These are phyloP conservation scores for Xylariomycetidae sp. DNA, from an alignment of 2,329 filamentous ascomycete species.

Conservation along the genomic window DNA sequence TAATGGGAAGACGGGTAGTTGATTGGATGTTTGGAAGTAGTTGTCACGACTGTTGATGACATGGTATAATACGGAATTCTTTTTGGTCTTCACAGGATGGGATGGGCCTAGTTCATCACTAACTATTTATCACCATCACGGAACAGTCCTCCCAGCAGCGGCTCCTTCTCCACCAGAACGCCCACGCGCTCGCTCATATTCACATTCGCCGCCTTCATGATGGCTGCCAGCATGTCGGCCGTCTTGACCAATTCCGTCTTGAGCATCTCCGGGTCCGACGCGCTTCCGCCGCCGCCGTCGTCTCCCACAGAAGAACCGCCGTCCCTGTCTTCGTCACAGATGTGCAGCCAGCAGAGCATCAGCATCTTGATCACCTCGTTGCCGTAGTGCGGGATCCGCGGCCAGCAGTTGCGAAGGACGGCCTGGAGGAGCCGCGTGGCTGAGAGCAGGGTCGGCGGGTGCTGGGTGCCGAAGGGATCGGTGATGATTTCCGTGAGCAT, in stretches of 20 bases:
- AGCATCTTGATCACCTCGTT: constrained; percentile 61
- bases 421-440: constrained; percentile 50
- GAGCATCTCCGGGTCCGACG: constrained; percentile 22
- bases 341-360: constrained; percentile 58
- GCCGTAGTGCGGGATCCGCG: constrained; percentile 58
- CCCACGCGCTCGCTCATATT: constrained; percentile 25
- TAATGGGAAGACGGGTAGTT: too few relatives aligned
- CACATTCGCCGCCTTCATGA: constrained; percentile 23
- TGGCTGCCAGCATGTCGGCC: constrained; percentile 30
- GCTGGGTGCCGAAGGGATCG: constrained; percentile 61
- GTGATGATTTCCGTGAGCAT: constrained; percentile 61
- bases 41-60: too few relatives aligned
- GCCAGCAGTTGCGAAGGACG: constrained; percentile 63
- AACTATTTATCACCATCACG: constrained; percentile 2
- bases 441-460: constrained; percentile 48
- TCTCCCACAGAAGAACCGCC: too few relatives aligned
- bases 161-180: constrained; percentile 33
- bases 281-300: constrained; percentile 4
- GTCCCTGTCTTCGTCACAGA: constrained; percentile 33
- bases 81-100: too few relatives aligned
- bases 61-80: too few relatives aligned
- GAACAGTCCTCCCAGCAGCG: constrained; percentile 30
- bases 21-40: too few relatives aligned
- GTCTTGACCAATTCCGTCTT: constrained; percentile 28
- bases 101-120: too few relatives aligned